Base-by-base conservation (phyloP, 2,329 filamentous ascomycete species). In the Curvularia lunata region DNA sequence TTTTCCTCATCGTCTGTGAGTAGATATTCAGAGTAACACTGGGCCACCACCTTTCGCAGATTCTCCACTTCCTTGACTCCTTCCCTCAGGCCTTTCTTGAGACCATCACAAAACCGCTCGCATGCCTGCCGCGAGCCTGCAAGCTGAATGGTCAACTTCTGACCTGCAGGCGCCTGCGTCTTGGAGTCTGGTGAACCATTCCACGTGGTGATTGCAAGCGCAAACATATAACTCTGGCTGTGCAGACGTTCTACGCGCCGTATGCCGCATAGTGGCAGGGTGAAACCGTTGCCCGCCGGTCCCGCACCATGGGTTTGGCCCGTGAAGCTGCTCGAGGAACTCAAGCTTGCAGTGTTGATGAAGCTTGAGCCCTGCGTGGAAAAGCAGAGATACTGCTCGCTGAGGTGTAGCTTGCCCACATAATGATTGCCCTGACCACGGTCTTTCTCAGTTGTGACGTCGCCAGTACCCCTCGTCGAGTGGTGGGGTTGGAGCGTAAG, bases 311-410 rank as follows among this genome's bases (percentile, higher is more conserved):
- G 90, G 27, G 94, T 97, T 76, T 96, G 91, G 16, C 93, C 95
- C 4, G 92, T 96, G 79, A 96, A 98, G 56, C 87, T 86, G 46
- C 89, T 91, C 19, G 92, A 93, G 0, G 90, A 88, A 62, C 87
- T 88, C 19, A 90, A 87, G 75, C 88, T 96, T 16, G 94, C 90
- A 0, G 89, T 88, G 62, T 88, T 88, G 41, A 91, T 78, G 78
- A 97, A 97, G 80, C 92, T 96, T 9, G 92, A 91, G 16, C 91
- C 88, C 51, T 95, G 91, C 7, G 95, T 97, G 0, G 93, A 97
- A 82, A 99, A 99, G 83, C 93, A 98, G 68, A 99, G 87, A 79
- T 91, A 99, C 68, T 91, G 86, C 80, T 99, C 94, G 76, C 92
- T 97, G 63, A 99, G 82, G 76, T 99, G 94, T 51, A 99, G 85